Percentiles rank a stretch among this genome's conserved stretches.
phyloP scores from a whole-genome alignment of 225 moss, liverwort and hornwort species.

The Antitrichia curtipendula region DNA sequence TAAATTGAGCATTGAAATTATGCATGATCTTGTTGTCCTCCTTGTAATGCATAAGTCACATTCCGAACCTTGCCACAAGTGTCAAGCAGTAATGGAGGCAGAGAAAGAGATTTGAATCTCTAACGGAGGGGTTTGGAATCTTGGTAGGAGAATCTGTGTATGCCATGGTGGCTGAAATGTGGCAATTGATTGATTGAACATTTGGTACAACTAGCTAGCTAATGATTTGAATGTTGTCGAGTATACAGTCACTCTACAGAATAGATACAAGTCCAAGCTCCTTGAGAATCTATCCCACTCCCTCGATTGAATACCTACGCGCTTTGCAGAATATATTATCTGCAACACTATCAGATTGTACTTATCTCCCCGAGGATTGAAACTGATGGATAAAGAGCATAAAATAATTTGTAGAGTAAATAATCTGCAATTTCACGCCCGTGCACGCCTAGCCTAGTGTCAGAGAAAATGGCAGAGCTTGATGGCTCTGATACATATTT shows the following conservation, averaged over 20 bases:
- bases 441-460: neutral
- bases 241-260: neutral
- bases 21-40: neutral
- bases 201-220: neutral
- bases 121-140: neutral
- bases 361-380: neutral
- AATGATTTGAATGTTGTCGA: neutral
- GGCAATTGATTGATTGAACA: neutral
- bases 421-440: neutral
- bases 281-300: neutral
- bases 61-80: neutral
- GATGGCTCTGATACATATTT: too few relatives aligned
- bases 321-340: neutral
- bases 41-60: neutral
- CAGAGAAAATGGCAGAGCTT: neutral
- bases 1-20: neutral
- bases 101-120: neutral
- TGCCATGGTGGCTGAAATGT: neutral
- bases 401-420: neutral
- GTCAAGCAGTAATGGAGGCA: neutral
- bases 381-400: neutral
- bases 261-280: neutral
- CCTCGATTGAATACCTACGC: neutral
- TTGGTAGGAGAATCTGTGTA: neutral
- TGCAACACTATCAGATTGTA: neutral